A percentile compares a stretch with the other conserved stretches of the same genome.
Conservation (phyloP, 345 rosid species). For the Salix udensis region DNA sequence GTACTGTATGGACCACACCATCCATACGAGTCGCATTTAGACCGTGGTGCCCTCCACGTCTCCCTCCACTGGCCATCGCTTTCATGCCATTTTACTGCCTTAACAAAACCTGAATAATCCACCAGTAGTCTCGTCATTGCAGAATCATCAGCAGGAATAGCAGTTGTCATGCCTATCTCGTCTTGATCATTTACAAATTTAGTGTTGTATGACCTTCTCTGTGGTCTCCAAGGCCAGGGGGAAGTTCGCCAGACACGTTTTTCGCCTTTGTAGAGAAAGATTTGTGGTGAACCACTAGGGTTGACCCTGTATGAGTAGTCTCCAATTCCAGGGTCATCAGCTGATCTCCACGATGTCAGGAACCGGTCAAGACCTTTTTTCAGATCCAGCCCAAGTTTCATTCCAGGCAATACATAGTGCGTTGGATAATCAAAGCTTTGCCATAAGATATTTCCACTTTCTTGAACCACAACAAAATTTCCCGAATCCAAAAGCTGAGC, state of each 20-base stretch:
- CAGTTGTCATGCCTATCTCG: not conserved
- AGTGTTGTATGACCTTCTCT: not conserved
- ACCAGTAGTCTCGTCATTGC: not conserved
- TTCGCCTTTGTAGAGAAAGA: not conserved
- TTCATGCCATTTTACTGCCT: slow-evolving; percentile 4
- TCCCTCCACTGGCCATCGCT: not conserved
- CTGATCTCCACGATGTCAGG: not conserved
- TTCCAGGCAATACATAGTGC: not conserved
- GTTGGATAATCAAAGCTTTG: not conserved
- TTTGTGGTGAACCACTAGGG: not conserved
- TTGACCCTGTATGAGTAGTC: not conserved
- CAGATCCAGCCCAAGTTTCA: not conserved
- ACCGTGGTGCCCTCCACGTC: not conserved
- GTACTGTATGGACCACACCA: slow-evolving; percentile 1
- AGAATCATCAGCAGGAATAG: not conserved
- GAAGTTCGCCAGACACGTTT: not conserved
- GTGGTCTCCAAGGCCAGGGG: not conserved
- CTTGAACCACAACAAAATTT: slow-evolving; percentile 3
- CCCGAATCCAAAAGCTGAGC: slow-evolving; percentile 17
- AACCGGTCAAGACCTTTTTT: not conserved
- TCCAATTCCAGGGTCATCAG: not conserved
- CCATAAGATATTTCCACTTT: not conserved
- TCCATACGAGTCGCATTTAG: slow-evolving; percentile 6
- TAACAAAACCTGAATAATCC: slow-evolving; percentile 2
- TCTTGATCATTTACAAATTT: not conserved